phyloP scores from a whole-genome alignment of 139 green algal species.

The Chlamydomonas sp. region DNA sequence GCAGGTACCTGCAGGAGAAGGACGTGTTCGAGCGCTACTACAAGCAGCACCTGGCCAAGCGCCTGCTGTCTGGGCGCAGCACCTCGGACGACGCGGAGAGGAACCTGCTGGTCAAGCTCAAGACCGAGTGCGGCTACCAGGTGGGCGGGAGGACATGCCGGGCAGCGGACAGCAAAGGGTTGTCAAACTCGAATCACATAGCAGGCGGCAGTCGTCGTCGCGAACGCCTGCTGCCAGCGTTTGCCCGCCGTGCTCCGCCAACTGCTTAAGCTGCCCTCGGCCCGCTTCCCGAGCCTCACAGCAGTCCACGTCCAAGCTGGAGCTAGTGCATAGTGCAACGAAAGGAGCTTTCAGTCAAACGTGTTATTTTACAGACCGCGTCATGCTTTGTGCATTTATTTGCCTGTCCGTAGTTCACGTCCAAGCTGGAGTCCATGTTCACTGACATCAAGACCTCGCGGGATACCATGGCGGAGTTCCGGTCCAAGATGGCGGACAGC shows the following conservation, averaged over 20 bases:
- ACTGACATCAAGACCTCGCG: conserved; percentile 95
- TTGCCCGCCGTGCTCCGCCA: too few species aligned
- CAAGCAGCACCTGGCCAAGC: conserved; percentile 97
- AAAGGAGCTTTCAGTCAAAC: too few species aligned
- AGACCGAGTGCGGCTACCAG: conserved; percentile 97
- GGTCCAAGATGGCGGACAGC: conserved; percentile 49
- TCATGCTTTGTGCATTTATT: too few species aligned
- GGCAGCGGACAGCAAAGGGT: too few species aligned
- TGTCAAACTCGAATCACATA: too few species aligned
- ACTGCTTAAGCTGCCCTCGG: too few species aligned
- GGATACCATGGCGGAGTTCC: conserved; percentile 91
- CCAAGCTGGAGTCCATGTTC: conserved; percentile 99
- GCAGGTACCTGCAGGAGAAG: conserved; percentile 90
- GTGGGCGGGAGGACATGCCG: not conserved
- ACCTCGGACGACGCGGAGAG: conserved; percentile 86
- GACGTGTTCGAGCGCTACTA: conserved; percentile 99
- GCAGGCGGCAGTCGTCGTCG: too few species aligned
- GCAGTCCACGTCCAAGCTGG: too few species aligned
- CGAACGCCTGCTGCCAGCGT: too few species aligned
- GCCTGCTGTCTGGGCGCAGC: conserved; percentile 84
- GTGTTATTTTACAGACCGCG: too few species aligned
- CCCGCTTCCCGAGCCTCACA: too few species aligned
- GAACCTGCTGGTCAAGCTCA: conserved; percentile 95
- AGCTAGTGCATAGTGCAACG: too few species aligned
- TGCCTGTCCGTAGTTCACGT: conserved; percentile 85